These are phyloP conservation scores for Plasmodium fragile DNA, from an alignment of 169 alveolate genomes.

Conservation along the genomic window DNA sequence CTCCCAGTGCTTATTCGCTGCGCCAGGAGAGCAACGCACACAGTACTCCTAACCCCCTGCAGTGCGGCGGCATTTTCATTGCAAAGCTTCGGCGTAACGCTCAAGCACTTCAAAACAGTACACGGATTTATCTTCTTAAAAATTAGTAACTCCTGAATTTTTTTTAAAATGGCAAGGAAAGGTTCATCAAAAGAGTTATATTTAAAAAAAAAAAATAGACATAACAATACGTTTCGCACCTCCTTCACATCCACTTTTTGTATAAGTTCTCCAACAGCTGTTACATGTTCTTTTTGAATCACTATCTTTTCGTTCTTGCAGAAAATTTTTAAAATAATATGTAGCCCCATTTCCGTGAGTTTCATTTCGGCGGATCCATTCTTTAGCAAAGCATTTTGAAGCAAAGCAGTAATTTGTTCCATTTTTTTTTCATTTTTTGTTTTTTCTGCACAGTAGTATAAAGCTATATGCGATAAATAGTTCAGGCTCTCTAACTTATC, in stretches of 20 bases:
- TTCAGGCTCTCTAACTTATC: conserved; percentile 15
- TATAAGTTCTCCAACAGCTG: conserved; percentile 6
- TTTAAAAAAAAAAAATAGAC: conserved; percentile 66
- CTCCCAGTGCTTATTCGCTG: neutral
- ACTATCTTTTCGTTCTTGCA: neutral
- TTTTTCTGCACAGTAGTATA: conserved; percentile 73
- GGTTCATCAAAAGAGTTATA: conserved; percentile 31
- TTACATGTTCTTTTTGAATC: neutral
- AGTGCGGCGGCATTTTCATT: conserved; percentile 11
- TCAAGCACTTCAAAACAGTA: conserved; percentile 38
- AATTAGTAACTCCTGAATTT: conserved; percentile 39
- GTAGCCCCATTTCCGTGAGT: conserved; percentile 46
- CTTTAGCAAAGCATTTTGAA: neutral
- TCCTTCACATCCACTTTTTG: conserved; percentile 42
- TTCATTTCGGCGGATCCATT: neutral
- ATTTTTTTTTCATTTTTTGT: conserved; percentile 32
- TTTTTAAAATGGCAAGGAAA: conserved; percentile 40
- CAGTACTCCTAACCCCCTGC: conserved; percentile 29
- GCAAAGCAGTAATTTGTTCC: conserved; percentile 13
- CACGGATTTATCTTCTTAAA: conserved; percentile 41
- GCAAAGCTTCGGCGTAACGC: neutral
- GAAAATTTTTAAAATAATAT: conserved; percentile 32
- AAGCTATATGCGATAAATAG: conserved; percentile 33
- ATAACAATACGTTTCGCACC: conserved; percentile 7
- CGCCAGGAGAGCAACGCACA: conserved; percentile 30